Conservation (phyloP, 1,284 basidiomycete genomes). For the Cryptococcus sp. region DNA sequence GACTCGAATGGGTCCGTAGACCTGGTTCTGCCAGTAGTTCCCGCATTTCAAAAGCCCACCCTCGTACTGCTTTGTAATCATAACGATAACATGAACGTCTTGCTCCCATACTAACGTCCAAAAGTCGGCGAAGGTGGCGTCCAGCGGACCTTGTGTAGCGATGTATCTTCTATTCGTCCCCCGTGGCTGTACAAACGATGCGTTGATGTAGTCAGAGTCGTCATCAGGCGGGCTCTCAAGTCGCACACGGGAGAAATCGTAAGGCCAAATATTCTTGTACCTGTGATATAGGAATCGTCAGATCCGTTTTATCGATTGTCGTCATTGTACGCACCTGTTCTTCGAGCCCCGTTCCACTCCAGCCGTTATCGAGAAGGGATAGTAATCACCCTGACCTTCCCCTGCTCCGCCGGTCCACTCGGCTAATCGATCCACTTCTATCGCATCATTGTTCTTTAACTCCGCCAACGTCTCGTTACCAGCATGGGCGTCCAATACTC, state of each 20-base stretch:
- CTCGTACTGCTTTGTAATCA: slow-evolving; percentile 90
- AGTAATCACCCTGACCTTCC: slow-evolving; percentile 58
- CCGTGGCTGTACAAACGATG: slow-evolving; percentile 82
- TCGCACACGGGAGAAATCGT: slow-evolving; percentile 73
- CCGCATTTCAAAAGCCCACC: slow-evolving; percentile 87
- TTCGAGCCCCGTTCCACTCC: slow-evolving; percentile 93
- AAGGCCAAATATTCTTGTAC: slow-evolving; percentile 92
- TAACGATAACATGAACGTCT: slow-evolving; percentile 59
- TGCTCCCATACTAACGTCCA: slow-evolving; percentile 73
- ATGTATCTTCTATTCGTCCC: slow-evolving; percentile 82
- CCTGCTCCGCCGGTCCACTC: slow-evolving; percentile 11
- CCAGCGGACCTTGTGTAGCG: slow-evolving; percentile 92
- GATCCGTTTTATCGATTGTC: background rate
- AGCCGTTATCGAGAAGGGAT: slow-evolving; percentile 89
- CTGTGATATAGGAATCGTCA: slow-evolving; percentile 15
- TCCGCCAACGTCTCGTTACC: slow-evolving; percentile 23
- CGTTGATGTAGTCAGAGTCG: slow-evolving; percentile 89
- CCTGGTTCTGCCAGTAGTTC: slow-evolving; percentile 77
- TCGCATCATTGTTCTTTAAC: slow-evolving; percentile 22
- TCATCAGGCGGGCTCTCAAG: slow-evolving; percentile 59
- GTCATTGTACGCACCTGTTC: slow-evolving; percentile 66
- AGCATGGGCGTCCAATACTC: slow-evolving; percentile 9
- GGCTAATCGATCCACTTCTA: slow-evolving; percentile 29
- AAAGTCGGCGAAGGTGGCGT: slow-evolving; percentile 86
- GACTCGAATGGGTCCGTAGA: slow-evolving; percentile 71